Percentiles rank a stretch among this genome's conserved stretches.
phyloP scores from a whole-genome alignment of 257 asterid species.

The Solanum chilense region DNA sequence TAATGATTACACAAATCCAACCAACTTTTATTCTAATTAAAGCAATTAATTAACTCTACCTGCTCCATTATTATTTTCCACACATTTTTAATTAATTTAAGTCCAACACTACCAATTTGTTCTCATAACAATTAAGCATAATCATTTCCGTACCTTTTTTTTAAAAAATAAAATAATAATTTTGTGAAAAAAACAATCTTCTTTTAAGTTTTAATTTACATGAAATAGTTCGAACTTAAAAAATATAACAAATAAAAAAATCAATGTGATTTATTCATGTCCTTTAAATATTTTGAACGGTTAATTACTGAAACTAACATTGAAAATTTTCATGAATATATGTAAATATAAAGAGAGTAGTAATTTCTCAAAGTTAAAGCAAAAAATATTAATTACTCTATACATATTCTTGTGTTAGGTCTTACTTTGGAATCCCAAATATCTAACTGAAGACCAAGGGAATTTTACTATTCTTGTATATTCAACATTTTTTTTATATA shows the following conservation, averaged over 20 bases:
- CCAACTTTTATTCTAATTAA: background rate
- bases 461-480: background rate
- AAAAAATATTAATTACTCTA: background rate
- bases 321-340: background rate
- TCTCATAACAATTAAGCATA: background rate
- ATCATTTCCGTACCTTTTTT: background rate
- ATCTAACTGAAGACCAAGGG: background rate
- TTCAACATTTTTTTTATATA: background rate
- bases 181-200: background rate
- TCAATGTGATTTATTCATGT: accelerated
- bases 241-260: background rate
- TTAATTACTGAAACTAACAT: background rate
- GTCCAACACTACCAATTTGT: background rate
- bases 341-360: background rate
- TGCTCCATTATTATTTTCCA: background rate
- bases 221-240: background rate
- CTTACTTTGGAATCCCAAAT: background rate
- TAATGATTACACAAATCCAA: background rate
- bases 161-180: accelerated
- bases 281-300: background rate
- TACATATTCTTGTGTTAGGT: background rate
- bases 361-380: background rate
- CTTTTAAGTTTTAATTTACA: background rate
- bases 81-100: background rate
- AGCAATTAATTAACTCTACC: background rate